Percentiles rank a stretch among this genome's conserved stretches.
These are phyloP conservation scores for Pythium grandisporangium DNA, from an alignment of 352 stramenopile genomes.

Conservation along the genomic window DNA sequence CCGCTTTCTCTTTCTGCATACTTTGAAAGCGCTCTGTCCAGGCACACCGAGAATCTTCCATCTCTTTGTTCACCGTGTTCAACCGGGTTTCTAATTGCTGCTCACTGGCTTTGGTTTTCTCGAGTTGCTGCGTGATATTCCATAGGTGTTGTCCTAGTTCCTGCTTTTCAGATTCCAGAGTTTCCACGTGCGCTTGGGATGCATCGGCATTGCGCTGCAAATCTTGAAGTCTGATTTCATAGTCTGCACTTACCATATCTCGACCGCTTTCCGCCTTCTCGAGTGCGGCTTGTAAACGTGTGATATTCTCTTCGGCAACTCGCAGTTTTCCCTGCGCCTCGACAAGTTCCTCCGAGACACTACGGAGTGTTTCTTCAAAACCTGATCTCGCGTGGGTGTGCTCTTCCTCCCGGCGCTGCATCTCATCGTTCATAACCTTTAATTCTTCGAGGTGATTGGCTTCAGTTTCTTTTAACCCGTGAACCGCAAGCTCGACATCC, in stretches of 20 bases:
- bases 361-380: slow-evolving; percentile 21
- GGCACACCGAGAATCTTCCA: slow-evolving; percentile 15
- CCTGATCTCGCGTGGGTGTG: slow-evolving; percentile 22
- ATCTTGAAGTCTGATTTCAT: too few relatives aligned
- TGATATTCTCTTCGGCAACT: slow-evolving; percentile 2
- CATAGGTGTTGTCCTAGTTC: slow-evolving; percentile 56
- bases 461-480: slow-evolving; percentile 19
- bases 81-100: slow-evolving; percentile 15
- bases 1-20: slow-evolving; percentile 27
- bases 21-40: slow-evolving; percentile 33
- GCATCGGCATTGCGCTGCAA: neutral
- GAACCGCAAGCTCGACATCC: slow-evolving; percentile 21
- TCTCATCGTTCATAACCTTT: slow-evolving; percentile 50
- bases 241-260: slow-evolving; percentile 1
- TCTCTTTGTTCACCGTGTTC: slow-evolving; percentile 7
- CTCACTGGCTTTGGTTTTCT: slow-evolving; percentile 19
- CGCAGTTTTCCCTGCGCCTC: slow-evolving; percentile 17
- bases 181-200: slow-evolving; percentile 8
- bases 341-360: slow-evolving; percentile 21
- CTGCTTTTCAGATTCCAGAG: slow-evolving; percentile 28
- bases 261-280: slow-evolving; percentile 11
- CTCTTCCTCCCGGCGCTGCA: slow-evolving; percentile 27
- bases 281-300: slow-evolving; percentile 15
- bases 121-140: slow-evolving; percentile 40
- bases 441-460: slow-evolving; percentile 37